Base-by-base conservation (phyloP, 2,329 filamentous ascomycete genomes). In the Ophioceras dolichostomum region DNA sequence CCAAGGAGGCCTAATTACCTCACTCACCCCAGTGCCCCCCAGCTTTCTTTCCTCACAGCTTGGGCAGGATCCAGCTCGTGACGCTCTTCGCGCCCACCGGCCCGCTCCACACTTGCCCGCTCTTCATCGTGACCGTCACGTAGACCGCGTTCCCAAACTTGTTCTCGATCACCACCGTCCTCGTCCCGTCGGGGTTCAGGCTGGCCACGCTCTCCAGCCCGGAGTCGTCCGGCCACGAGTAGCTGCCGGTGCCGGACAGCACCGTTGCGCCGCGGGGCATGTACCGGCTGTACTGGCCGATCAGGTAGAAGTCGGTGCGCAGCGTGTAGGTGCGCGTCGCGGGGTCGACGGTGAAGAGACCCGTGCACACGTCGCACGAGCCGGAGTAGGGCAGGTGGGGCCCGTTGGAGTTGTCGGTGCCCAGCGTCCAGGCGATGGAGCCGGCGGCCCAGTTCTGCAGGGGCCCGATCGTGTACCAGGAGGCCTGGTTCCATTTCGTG, bases 321-420 rank as follows among this genome's bases (percentile, higher is more conserved):
- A 62, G 59, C 4, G 51, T 54, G 49, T 71, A 72, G 3, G 56
- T 59, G 17, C 54, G 55, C 10, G 55, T 47, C 7, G 50, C 48
- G 8, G 53, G 65, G 54, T 79, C 68, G 41, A 79, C 59, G 4
- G 68, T 68, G 32, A 76, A 69, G 5, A 79, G 60, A 9, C 74
- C 74, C 1, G 57, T 58, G 49, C 64, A 68, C 9, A 50, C 53
- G 17, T 41, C 43, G 48, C 64, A 68, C n/a, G 48, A 41, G 5
- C 57, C 58, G 22, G 56, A 55, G 27, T 58, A 58, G 9, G 54
- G 47, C 18, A 65, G 52, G 37, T 61, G 56, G 1, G 65, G 65
- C 2, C 62, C 64, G 41, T 59, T 60, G 10, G 53, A 49, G n/a
- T 51, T 54, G 49, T 63, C 58, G 6, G 60, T 62, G 2, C 58